A percentile compares a stretch with the other conserved stretches of the same genome.
These are phyloP conservation scores for Wallacemonas sp. DNA, from an alignment of 208 protist species.

Conservation along the genomic window DNA sequence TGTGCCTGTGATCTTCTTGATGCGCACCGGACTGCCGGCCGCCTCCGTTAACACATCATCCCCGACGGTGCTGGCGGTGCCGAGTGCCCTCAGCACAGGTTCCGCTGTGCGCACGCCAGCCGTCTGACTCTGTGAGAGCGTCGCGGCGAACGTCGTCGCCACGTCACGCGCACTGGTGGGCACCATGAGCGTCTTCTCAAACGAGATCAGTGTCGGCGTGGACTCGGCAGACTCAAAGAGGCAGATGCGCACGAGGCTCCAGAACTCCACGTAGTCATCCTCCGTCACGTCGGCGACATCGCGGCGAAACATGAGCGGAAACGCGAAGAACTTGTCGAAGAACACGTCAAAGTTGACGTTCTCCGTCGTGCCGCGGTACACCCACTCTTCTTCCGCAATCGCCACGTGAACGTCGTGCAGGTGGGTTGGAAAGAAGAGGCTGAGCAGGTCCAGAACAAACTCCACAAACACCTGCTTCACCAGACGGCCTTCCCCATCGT, in stretches of 20 bases:
- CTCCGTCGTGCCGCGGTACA: slow-evolving; percentile 77
- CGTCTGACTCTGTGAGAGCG: neutral
- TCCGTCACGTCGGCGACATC: slow-evolving; percentile 50
- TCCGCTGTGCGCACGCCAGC: neutral
- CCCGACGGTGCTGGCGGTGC: neutral
- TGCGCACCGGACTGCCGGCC: neutral
- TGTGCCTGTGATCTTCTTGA: slow-evolving; percentile 2
- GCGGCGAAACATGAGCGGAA: slow-evolving; percentile 81
- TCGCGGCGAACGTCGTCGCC: neutral
- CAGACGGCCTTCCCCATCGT: slow-evolving; percentile 49
- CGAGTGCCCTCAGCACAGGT: too few relatives aligned
- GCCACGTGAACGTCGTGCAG: slow-evolving; percentile 43
- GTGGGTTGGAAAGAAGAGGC: slow-evolving; percentile 81
- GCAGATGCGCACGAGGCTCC: slow-evolving; percentile 72
- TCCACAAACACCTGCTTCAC: slow-evolving; percentile 62
- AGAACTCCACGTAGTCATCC: slow-evolving; percentile 71
- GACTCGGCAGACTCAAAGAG: slow-evolving; percentile 35
- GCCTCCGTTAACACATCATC: neutral
- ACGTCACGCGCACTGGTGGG: neutral
- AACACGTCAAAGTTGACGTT: slow-evolving; percentile 70
- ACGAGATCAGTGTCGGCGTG: slow-evolving; percentile 1
- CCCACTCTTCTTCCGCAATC: slow-evolving; percentile 87
- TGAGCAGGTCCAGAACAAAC: slow-evolving; percentile 75
- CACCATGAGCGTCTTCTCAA: slow-evolving; percentile 9
- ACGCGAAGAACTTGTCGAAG: slow-evolving; percentile 78